Base-by-base conservation (phyloP, 805 yeast species). In the Hanseniaspora jakobsenii region DNA sequence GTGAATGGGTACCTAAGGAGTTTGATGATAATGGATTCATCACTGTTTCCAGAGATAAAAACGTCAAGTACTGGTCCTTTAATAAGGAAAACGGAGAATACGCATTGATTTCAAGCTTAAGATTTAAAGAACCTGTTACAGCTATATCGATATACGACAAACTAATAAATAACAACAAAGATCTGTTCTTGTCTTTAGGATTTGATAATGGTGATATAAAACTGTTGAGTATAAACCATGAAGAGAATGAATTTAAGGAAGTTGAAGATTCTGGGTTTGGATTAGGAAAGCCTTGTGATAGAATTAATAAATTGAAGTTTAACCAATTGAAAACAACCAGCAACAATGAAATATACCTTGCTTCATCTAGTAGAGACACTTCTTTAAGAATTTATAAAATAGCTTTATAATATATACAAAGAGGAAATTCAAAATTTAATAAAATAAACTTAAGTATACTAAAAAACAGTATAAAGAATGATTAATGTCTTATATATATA, bases 1-100 rank as follows among this genome's bases (percentile, higher is more conserved):
- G 89, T 57, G 73, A 81, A 30, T 91, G 96, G 95, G 65, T 78
- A 0, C 84, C 86, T 4, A 48, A 54, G n/a, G 64, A 55, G 3
- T 56, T 56, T 38, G 70, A 66, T 6, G 13, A 22, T 3, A 39
- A 52, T n/a, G 58, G 59, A n/a, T 87, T 89, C 55, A 69, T 82
- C 13, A 87, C 96, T 0, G 93, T 80, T 0, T 79, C 94, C 2
- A 74, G 98, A 59, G 98, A 91, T 59, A 81, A 78, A 55, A 71
- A 76, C 2, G 58, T 87, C 39, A 83, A 81, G 55, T 64, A 78
- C 14, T 87, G 95, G 95, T 62, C 63, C 38, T 60, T 74, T 8
- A 53, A 61, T 2, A 56, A 52, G 2, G 65, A 58, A 16, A 55
- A 56, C 9, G 67, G 62, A 4, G 60, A 55, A 1, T 70, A 67